Conservation (phyloP, 306 rosid genomes). For the Oemleria cerasiformis region DNA sequence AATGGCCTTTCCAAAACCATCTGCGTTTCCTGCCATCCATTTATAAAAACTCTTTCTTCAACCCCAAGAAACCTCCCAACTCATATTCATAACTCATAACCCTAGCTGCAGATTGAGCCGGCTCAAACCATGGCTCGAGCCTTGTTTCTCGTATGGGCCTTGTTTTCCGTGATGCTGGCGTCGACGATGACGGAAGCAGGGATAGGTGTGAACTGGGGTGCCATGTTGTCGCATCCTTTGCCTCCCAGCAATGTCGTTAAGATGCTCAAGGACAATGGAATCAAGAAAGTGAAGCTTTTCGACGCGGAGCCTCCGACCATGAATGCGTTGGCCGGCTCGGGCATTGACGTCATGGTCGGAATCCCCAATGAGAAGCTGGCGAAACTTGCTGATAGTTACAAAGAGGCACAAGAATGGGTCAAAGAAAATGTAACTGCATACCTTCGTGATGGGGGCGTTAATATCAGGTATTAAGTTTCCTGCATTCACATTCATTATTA, state of each 20-base stretch:
- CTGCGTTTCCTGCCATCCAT: neutral
- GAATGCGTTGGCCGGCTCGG: slow-evolving; percentile 50
- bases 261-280: slow-evolving; percentile 60
- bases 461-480: slow-evolving; percentile 51
- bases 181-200: slow-evolving; percentile 19
- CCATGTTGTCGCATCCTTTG: slow-evolving; percentile 52
- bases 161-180: slow-evolving; percentile 16
- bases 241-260: slow-evolving; percentile 46
- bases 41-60: slow-evolving; percentile 1
- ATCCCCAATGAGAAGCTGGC: slow-evolving; percentile 61
- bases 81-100: neutral
- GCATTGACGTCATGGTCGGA: slow-evolving; percentile 67
- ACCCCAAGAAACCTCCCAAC: neutral
- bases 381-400: slow-evolving; percentile 20
- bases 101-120: neutral
- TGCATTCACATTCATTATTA: too few relatives aligned
- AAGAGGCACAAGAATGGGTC: slow-evolving; percentile 55
- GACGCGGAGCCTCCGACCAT: slow-evolving; percentile 64
- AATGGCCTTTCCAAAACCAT: too few relatives aligned
- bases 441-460: slow-evolving; percentile 41
- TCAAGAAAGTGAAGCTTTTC: slow-evolving; percentile 65
- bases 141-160: slow-evolving; percentile 16
- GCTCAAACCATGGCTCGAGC: slow-evolving; percentile 12
- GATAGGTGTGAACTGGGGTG: slow-evolving; percentile 80
- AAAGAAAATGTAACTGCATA: slow-evolving; percentile 52